Percentiles rank a stretch among this genome's conserved stretches.
Evolutionary conservation across 495 filamentous ascomycete species (phyloP).

Genomic region (Xylaria grammica): DNA sequence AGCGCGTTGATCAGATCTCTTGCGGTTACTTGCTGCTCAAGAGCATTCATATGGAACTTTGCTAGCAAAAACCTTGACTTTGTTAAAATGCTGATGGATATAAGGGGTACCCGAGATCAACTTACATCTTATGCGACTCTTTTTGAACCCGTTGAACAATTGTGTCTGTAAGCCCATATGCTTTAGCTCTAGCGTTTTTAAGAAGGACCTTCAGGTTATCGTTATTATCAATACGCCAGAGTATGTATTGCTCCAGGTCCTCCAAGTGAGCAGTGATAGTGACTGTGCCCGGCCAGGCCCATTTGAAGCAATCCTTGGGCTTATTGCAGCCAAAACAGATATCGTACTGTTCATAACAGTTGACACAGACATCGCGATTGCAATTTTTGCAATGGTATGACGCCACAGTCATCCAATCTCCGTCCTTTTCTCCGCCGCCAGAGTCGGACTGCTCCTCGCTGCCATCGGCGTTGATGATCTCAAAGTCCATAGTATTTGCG

Average conservation of each 20-base stretch:
- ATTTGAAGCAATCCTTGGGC: not conserved
- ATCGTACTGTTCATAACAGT: conserved; percentile 1
- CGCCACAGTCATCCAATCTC: not conserved
- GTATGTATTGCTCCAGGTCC: not conserved
- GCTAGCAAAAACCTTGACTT: conserved; percentile 7
- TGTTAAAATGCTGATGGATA: not conserved
- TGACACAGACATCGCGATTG: conserved; percentile 1
- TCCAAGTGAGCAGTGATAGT: not conserved
- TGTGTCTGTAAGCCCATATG: not conserved
- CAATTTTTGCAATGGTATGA: not conserved
- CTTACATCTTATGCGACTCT: conserved; percentile 5
- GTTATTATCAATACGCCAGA: conserved; percentile 4
- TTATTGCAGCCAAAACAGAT: not conserved
- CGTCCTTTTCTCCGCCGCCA: not conserved
- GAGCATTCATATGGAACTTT: conserved; percentile 10
- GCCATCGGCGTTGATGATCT: too few relatives aligned
- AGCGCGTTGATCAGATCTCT: conserved; percentile 9
- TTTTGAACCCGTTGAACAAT: conserved; percentile 2
- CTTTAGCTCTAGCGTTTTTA: conserved; percentile 1
- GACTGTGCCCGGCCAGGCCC: not conserved
- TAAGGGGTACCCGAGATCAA: not conserved
- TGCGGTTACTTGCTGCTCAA: conserved; percentile 3
- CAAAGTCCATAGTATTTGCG: too few relatives aligned
- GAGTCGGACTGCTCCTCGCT: not conserved
- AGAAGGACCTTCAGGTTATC: conserved; percentile 5